Conservation (phyloP, 192 early-diverging fungal species). For the Linnemannia hyalina region DNA sequence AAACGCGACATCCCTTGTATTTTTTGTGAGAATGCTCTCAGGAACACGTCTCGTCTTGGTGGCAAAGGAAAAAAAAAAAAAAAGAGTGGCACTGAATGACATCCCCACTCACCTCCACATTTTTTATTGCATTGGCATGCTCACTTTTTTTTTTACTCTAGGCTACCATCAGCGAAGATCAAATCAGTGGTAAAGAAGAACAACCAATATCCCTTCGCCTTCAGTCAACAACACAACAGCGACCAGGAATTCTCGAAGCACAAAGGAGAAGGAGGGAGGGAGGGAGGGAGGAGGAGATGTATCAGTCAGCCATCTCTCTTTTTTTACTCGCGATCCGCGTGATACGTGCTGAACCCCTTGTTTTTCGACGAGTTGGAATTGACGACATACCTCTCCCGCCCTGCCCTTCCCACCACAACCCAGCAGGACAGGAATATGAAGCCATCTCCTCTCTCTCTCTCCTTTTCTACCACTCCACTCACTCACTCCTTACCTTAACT, state of each 20-base stretch:
- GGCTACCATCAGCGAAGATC: constrained; percentile 46
- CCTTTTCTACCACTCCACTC: neutral
- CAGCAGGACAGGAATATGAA: neutral
- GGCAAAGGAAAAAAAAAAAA: too few relatives aligned
- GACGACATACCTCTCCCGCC: neutral
- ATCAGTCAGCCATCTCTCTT: neutral
- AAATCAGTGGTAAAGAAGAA: constrained; percentile 33
- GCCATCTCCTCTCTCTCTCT: neutral
- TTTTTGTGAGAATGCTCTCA: neutral
- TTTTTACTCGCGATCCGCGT: neutral
- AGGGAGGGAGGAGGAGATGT: neutral
- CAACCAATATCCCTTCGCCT: neutral
- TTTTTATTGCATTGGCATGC: neutral
- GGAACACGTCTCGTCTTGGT: too few relatives aligned
- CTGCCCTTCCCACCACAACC: neutral
- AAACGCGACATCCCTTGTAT: neutral
- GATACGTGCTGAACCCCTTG: neutral
- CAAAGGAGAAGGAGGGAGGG: neutral
- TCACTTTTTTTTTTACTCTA: neutral
- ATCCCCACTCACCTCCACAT: neutral
- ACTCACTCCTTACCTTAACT: neutral
- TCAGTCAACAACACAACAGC: neutral
- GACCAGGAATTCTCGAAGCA: neutral
- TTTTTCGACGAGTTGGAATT: neutral
- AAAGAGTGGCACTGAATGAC: neutral